These are phyloP conservation scores for Arachnopeziza araneosa DNA, from an alignment of 2,329 filamentous ascomycete species.

Conservation along the genomic window DNA sequence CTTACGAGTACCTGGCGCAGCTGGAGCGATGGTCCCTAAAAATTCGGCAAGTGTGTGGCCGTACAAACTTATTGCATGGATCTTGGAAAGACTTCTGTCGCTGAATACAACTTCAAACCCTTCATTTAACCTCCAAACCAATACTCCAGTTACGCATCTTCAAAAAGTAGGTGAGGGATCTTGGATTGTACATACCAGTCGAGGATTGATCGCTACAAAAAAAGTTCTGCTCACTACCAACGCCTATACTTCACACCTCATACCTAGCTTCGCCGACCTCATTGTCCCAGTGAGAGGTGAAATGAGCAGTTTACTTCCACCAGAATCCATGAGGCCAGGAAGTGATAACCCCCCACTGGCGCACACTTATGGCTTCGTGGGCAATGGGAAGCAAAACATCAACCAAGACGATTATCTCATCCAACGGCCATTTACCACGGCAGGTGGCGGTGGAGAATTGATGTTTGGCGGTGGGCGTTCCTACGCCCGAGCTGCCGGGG, in stretches of 20 bases:
- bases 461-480: constrained; percentile 67
- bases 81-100: constrained; percentile 47
- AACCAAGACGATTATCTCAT: constrained; percentile 67
- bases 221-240: constrained; percentile 76
- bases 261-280: constrained; percentile 62
- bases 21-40: constrained; percentile 59
- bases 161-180: constrained; percentile 30
- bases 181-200: constrained; percentile 62
- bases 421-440: constrained; percentile 51
- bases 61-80: constrained; percentile 73
- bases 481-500: constrained; percentile 44
- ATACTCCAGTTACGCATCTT: constrained; percentile 56
- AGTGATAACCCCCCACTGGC: constrained; percentile 11
- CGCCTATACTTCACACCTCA: constrained; percentile 71
- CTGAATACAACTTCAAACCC: constrained; percentile 8
- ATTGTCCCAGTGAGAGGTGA: constrained; percentile 75
- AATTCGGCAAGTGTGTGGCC: constrained; percentile 71
- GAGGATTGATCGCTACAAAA: constrained; percentile 59
- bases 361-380: constrained; percentile 53
- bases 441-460: constrained; percentile 43
- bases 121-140: constrained; percentile 63
- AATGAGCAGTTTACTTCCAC: constrained; percentile 60
- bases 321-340: constrained; percentile 30
- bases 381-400: constrained; percentile 35
- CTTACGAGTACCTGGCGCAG: constrained; percentile 50